A percentile compares a stretch with the other conserved stretches of the same genome.
Conservation (phyloP, 441 rosid species). For the Gossypium laxum region DNA sequence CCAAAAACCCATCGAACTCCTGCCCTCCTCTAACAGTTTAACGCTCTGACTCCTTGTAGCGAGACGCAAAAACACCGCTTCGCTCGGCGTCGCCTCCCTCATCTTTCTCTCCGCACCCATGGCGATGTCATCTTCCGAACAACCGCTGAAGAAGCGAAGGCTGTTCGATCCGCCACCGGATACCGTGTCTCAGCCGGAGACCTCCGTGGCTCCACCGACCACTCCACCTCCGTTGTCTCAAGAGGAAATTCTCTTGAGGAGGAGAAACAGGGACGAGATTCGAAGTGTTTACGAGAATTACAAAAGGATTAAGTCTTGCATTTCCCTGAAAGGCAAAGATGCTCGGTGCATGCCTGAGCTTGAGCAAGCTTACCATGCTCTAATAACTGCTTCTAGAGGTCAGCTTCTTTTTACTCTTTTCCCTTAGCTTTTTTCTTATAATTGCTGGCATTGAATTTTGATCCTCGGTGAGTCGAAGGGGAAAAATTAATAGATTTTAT, state of each 20-base stretch:
- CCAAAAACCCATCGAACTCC: not conserved
- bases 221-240: conserved; percentile 53
- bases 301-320: conserved; percentile 55
- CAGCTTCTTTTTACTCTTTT: not conserved
- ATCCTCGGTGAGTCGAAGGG: not conserved
- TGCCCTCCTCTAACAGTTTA: not conserved
- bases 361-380: conserved; percentile 67
- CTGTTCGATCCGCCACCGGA: conserved; percentile 33
- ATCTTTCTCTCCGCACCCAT: conserved; percentile 20
- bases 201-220: conserved; percentile 27
- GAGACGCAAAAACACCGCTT: not conserved
- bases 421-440: not conserved
- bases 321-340: conserved; percentile 45
- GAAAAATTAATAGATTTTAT: not conserved
- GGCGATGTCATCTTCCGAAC: conserved; percentile 63
- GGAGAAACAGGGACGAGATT: conserved; percentile 75
- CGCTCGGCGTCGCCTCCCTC: conserved; percentile 3
- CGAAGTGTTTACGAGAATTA: conserved; percentile 64
- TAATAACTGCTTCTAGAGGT: conserved; percentile 76
- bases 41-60: not conserved
- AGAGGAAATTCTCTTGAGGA: conserved; percentile 50
- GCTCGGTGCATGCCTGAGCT: conserved; percentile 38
- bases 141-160: conserved; percentile 54
- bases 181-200: conserved; percentile 22
- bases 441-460: not conserved